These are phyloP conservation scores for Pseudogymnoascus sp. DNA, from an alignment of 2,329 filamentous ascomycete species.

Conservation along the genomic window DNA sequence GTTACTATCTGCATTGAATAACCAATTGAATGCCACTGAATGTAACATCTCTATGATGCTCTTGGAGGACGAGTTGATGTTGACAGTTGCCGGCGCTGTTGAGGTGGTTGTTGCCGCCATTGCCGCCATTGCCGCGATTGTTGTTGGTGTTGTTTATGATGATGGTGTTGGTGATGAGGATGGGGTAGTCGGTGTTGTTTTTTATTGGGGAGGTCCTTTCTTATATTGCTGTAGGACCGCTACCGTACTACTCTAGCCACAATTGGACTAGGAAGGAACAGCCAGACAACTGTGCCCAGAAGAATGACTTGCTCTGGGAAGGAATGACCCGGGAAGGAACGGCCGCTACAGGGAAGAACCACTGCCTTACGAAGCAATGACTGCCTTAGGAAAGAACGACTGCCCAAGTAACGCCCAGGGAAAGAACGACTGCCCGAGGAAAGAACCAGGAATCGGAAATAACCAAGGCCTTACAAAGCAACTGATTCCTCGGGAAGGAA, in stretches of 20 bases:
- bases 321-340: not conserved
- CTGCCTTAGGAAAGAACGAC: not conserved
- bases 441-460: not conserved
- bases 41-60: too few species aligned
- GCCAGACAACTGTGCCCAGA: not conserved
- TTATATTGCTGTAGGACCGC: not conserved
- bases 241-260: not conserved
- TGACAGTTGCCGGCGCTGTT: not conserved
- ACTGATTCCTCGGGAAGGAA: not conserved
- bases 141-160: not conserved
- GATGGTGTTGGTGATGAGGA: not conserved
- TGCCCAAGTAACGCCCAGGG: not conserved
- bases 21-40: too few species aligned
- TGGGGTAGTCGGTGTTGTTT: not conserved
- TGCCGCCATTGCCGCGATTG: not conserved
- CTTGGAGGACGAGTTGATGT: not conserved
- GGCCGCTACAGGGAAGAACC: not conserved
- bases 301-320: not conserved
- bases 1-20: too few species aligned
- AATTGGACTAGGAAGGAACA: not conserved
- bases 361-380: not conserved
- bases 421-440: not conserved
- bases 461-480: not conserved
- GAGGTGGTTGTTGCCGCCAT: not conserved
- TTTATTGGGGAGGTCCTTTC: not conserved